Evolutionary conservation across 768 basidiomycete genomes (phyloP), one percentile per base, ranked within the genome.

Genomic region (Boletus bicolor): DNA sequence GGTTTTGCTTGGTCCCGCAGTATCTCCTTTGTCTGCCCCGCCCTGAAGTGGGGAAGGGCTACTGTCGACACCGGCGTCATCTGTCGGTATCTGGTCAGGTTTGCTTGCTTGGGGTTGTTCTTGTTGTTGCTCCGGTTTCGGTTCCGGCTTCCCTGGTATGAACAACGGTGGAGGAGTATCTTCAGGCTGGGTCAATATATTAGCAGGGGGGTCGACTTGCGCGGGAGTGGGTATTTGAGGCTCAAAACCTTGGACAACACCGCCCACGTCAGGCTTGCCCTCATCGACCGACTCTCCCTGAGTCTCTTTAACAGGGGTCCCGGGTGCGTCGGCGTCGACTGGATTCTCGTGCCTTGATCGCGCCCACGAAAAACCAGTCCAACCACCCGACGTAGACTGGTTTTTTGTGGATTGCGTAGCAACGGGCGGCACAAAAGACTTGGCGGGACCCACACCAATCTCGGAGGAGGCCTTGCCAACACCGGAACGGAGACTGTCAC

Each of bases 381-480:
- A 47, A 28, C n/a, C 37, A 36, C 64, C 53, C 26, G 53, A 43
- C n/a, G 44, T 11, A 46, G 55, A 54, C 17, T 50, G 47, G 24
- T 19, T 28, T 36, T 34, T 57, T 17, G 15, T 30, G 10, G 53
- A 44, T 39, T 47, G 57, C 26, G 52, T 49, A 2, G 59, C n/a
- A 15, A 36, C 26, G 38, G 49, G 17, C 32, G 59, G 47, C 12
- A 52, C 30, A 43, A 45, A 19, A 11, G 63, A 51, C 35, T 47
- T 61, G 17, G 56, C 15, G 4, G 52, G 30, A 47, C 54, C 61
- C 2, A 64, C 36, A 5, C 67, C 71, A 6, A 72, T 47, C 36
- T 72, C 69, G 10, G 67, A 63, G 10, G 47, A 32, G 12, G 62
- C 59, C 45, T 58, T 71, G 35, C 62, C 61, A 5, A 52, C 7